Conservation (phyloP, 257 asterid genomes). For the Sherardia arvensis region DNA sequence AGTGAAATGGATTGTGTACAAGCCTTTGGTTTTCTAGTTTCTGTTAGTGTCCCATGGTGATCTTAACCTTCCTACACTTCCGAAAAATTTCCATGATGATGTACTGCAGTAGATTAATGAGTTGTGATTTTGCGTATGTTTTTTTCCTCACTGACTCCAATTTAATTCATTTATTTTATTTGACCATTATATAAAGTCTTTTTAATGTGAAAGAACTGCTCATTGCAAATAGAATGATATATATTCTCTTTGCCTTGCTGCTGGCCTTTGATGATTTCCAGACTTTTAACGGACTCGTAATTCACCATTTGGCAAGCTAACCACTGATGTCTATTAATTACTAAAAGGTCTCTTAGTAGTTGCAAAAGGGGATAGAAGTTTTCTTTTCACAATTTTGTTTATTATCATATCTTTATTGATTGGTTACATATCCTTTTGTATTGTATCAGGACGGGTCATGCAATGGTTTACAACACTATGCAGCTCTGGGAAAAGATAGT, state of each 20-base stretch:
- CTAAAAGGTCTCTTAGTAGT: background rate
- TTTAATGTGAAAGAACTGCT: too few species aligned
- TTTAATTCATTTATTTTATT: background rate
- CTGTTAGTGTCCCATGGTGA: background rate
- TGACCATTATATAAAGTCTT: too few species aligned
- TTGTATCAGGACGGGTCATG: constrained; percentile 88
- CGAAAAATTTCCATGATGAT: background rate
- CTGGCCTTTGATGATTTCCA: too few species aligned
- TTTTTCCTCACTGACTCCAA: background rate
- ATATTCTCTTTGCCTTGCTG: too few species aligned
- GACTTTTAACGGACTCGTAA: background rate
- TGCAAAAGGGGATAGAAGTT: background rate
- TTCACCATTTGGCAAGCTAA: background rate
- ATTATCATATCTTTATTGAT: background rate
- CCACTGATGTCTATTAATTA: background rate
- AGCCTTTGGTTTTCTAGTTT: background rate
- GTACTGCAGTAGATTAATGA: background rate
- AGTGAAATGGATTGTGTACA: background rate
- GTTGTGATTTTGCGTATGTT: background rate
- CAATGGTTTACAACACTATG: constrained; percentile 97
- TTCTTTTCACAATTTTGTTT: background rate
- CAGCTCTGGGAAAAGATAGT: constrained; percentile 85
- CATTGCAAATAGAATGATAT: background rate
- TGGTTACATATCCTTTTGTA: constrained; percentile 6
- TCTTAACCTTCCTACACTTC: background rate